phyloP scores from a whole-genome alignment of 306 rosid species.

The Coriaria nepalensis region DNA sequence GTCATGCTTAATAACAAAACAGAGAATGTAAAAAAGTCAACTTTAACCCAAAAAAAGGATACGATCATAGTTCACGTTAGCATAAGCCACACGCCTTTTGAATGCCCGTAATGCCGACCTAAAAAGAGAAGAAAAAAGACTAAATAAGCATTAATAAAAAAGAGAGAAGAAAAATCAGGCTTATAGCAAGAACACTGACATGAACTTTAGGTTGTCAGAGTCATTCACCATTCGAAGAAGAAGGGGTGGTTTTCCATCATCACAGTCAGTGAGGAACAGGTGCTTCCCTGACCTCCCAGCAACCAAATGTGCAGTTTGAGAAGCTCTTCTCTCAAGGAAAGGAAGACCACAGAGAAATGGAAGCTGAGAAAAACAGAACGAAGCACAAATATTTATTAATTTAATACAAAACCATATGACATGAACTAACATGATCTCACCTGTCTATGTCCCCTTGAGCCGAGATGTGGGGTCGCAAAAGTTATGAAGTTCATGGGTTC shows the following conservation, averaged over 20 bases:
- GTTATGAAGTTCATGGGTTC: constrained; percentile 87
- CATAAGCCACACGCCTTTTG: constrained; percentile 89
- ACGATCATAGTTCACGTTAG: constrained; percentile 87
- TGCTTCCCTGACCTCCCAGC: constrained; percentile 94
- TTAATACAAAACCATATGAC: not conserved
- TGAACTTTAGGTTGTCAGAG: constrained; percentile 65
- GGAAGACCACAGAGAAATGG: constrained; percentile 88
- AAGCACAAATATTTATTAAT: not conserved
- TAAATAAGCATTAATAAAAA: constrained; percentile 11
- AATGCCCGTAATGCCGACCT: constrained; percentile 77
- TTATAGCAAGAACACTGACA: constrained; percentile 39
- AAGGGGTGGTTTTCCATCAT: constrained; percentile 67
- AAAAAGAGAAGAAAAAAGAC: constrained; percentile 17
- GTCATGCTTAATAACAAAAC: not conserved
- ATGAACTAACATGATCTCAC: constrained; percentile 21
- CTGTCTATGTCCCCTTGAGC: constrained; percentile 83
- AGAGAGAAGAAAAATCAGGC: constrained; percentile 5
- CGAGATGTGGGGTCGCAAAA: constrained; percentile 94
- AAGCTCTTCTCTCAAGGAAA: constrained; percentile 85
- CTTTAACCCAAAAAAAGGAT: constrained; percentile 33
- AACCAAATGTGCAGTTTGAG: constrained; percentile 83
- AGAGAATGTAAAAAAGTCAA: too few relatives aligned
- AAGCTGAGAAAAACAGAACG: constrained; percentile 37
- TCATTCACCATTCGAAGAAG: constrained; percentile 77
- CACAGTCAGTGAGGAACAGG: constrained; percentile 72